Evolutionary conservation across 2,329 filamentous ascomycete genomes (phyloP), one percentile per base, ranked within the genome.

Genomic region (Sporothrix schenckii): DNA sequence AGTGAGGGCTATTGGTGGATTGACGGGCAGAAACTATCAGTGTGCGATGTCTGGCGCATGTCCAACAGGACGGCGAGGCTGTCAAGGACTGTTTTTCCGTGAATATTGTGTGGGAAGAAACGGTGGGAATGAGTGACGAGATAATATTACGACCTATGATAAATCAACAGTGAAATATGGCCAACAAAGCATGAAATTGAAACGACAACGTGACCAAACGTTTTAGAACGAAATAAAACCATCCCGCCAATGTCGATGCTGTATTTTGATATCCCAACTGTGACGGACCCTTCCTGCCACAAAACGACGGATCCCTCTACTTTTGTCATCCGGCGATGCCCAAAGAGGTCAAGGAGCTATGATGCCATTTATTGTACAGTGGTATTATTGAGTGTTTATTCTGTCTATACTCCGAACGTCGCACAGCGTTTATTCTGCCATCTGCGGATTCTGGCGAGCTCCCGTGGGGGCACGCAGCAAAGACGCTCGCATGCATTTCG

Each of bases 291-390:
- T 63, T 63, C n/a, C 60, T 9, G 27, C 24, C 30, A 66, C 9
- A 34, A 56, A 56, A 49, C 44, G 19, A 53, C 34, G n/a, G 50
- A 30, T 10, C 41, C 14, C 41, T 44, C 41, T 44, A 44, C 34
- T 34, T 34, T 3, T 34, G 16, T 44, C 41, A 4, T 34, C n/a
- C 16, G 16, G 27, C 61, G 7, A 30, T 49, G 61, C 47, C 61
- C 44, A 16, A 50, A 65, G 16, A 50, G 44, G 61, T 16, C 41
- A 50, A 65, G 61, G 16, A 65, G 14, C 61, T 65, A 65, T 50
- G 61, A 65, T 65, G 61, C 61, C 41, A 54, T 67, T 54, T 67
- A 44, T n/a, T n/a, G 19, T 56, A 24, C 24, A 24, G 24, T 24
- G 24, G 24, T 24, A 41, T 56, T 52, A 52, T 49, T 65, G 34